A percentile compares a stretch with the other conserved stretches of the same genome.
Conservation (phyloP, 345 rosid genomes). For the Syzygium grande region DNA sequence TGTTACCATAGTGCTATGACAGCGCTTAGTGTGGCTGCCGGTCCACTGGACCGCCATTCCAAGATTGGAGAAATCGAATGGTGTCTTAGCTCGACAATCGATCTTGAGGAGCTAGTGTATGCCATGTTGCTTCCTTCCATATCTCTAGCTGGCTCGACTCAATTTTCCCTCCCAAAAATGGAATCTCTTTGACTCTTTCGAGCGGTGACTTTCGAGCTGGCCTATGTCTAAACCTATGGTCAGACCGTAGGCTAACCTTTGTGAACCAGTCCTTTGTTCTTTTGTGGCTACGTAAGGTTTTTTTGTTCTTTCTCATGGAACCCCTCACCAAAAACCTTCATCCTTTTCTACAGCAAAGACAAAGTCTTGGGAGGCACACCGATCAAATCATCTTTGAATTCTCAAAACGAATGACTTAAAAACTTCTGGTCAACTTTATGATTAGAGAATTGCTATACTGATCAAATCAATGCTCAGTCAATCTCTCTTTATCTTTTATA, state of each 20-base stretch:
- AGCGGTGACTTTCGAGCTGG: neutral
- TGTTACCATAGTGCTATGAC: neutral
- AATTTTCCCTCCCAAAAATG: neutral
- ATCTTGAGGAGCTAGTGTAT: neutral
- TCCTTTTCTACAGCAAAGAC: neutral
- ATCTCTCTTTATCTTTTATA: neutral
- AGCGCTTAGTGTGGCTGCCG: neutral
- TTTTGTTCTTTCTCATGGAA: neutral
- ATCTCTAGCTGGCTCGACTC: neutral
- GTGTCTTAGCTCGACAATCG: neutral
- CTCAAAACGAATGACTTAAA: neutral
- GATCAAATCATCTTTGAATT: neutral
- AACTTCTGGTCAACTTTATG: neutral
- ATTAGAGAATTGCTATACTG: neutral
- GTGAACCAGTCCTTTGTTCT: neutral
- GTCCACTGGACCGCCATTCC: neutral
- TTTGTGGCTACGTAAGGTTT: neutral
- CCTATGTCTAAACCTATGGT: neutral
- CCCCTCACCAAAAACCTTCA: neutral
- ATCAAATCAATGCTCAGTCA: neutral
- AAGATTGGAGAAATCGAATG: neutral
- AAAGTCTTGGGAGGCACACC: neutral
- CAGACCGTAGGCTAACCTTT: neutral
- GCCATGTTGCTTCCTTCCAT: neutral
- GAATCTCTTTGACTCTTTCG: neutral